A percentile compares a stretch with the other conserved stretches of the same genome.
phyloP scores from a whole-genome alignment of 2,329 filamentous ascomycete genomes.

The Trichophaea hybrida region DNA sequence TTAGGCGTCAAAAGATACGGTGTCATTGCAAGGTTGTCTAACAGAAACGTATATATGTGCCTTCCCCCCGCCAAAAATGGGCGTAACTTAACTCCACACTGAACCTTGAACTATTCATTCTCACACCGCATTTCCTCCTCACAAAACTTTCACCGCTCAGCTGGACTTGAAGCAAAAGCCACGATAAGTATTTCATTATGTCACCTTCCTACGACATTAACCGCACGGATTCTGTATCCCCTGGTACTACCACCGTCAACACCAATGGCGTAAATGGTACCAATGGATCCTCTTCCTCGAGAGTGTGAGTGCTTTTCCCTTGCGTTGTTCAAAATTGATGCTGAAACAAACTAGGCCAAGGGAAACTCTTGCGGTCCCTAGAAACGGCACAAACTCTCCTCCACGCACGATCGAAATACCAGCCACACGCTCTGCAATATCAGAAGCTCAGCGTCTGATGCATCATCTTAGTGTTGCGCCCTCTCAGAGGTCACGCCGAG shows the following conservation, averaged over 20 bases:
- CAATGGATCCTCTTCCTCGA: background rate
- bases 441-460: constrained; percentile 55
- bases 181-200: constrained; percentile 36
- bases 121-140: background rate
- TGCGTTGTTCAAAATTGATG: background rate
- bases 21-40: background rate
- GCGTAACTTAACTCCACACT: background rate
- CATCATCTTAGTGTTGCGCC: constrained; percentile 55
- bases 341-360: background rate
- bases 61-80: background rate
- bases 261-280: constrained; percentile 6
- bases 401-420: constrained; percentile 52
- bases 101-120: background rate
- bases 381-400: constrained; percentile 26
- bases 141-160: background rate
- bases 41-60: background rate
- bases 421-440: constrained; percentile 51
- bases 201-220: constrained; percentile 46
- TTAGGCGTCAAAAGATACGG: background rate
- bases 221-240: constrained; percentile 27
- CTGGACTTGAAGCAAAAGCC: background rate
- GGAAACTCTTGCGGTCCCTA: background rate
- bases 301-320: background rate
- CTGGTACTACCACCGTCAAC: constrained; percentile 26
- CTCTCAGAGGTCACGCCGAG: constrained; percentile 51